Evolutionary conservation across 371 early-diverging fungal genomes (phyloP), one percentile per base, ranked within the genome.

Genomic region (Mucor irregularis): DNA sequence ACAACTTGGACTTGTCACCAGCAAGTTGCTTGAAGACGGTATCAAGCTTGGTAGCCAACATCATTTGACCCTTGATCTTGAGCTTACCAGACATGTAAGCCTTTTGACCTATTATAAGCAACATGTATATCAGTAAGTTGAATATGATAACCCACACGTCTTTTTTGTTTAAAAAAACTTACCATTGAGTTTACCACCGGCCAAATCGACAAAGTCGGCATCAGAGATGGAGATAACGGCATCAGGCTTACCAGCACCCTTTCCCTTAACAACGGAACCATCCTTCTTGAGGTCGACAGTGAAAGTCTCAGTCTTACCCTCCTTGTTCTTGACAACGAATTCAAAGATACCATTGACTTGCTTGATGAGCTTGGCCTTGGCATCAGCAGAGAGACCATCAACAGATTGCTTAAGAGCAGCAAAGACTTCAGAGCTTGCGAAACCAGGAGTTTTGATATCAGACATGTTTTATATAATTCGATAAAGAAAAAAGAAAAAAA

Each of bases 61-160:
- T 91, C 68, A 96, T 85, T 64, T 91, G 85, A 50, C 96, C 96
- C 84, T 93, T 92, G 66, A 91, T 73, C 71, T 80, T 78, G 65
- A 95, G 83, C 75, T 88, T 93, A 56, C 95, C 95, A 19, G 76
- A 66, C 89, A 92, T 92, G 69, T 91, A 95, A 17, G 93, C 93
- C 69, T 74, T 77, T 71, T 77, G 77, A 45, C 76, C 78, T 72
- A 28, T 26, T 43, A 13, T 16, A 45, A 16, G 17, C 22, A 29
- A 43, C 10, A 6, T 3, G 28, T 48, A 19, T 28, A 6, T 21
- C 22, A 43, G 43, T 24, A 17, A 81, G 70, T 92, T 78, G 55
- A 88, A 82, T 63, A n/a, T n/a, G n/a, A n/a, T n/a, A n/a, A n/a
- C n/a, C n/a, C n/a, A n/a, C n/a, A n/a, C n/a, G n/a, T 93, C 85